Evolutionary conservation across 2,329 filamentous ascomycete genomes (phyloP), one percentile per base, ranked within the genome.

Genomic region (Cladobotryum protrusum): DNA sequence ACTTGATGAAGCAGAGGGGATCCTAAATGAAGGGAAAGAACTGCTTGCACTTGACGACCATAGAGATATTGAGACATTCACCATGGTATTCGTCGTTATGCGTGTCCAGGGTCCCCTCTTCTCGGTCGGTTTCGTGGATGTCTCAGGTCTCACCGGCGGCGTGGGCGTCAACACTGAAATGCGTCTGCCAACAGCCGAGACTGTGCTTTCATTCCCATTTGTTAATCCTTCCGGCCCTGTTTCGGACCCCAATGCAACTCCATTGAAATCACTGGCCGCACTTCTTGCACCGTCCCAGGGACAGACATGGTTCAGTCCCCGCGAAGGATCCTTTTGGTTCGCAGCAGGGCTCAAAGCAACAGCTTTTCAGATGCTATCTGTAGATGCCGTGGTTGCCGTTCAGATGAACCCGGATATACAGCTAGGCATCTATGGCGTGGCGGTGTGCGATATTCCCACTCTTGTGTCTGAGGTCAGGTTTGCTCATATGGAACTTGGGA

Each of bases 401-500:
- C 39, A 42, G 18, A 9, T 15, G 5, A 20, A 20, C 15, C 39
- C 15, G 9, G n/a, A 18, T 8, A 19, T 42, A 18, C 15, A 42
- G 18, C 39, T 42, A 17, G 39, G 39, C 7, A 18, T 42, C 18
- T 42, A 15, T 13, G 39, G 15, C 9, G 14, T 42, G 8, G 39
- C 39, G 3, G 12, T 19, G 14, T 14, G 14, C 39, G 18, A 19
- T 19, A 18, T 42, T 19, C 39, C 39, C 5, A 19, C n/a, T 2
- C n/a, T 48, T 1, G 33, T 48, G 3, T 40, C 47, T 8, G 7
- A 9, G 4, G 35, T 49, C 15, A 49, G 48, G 8, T 43, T 60
- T 34, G 50, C 46, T 7, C 49, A 56, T 12, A 52, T 54, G 6
- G 59, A 71, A 52, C 52, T 72, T 1, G 63, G 57, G 8, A 54